Evolutionary conservation across 1,139 yeast species (phyloP).

Genomic region (Sugiyamaella pinicola): DNA sequence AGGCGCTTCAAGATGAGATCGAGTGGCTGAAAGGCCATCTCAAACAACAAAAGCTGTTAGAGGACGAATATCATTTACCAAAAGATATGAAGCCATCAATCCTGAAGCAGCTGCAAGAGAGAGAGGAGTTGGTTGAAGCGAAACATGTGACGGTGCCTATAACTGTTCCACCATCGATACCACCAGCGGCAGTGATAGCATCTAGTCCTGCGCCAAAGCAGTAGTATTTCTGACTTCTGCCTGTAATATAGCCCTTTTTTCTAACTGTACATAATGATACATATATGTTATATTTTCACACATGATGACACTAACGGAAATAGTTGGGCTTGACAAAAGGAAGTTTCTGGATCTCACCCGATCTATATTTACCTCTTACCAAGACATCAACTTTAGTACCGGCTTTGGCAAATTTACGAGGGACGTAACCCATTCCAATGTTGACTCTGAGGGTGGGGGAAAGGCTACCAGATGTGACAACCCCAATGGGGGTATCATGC

Average conservation of each 20-base stretch:
- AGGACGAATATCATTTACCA: constrained; percentile 54
- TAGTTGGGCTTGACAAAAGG: constrained; percentile 82
- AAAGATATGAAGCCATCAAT: constrained; percentile 51
- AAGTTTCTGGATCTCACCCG: constrained; percentile 72
- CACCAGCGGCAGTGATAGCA: constrained; percentile 4
- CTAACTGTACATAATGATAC: not conserved
- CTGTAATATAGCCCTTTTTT: too few species aligned
- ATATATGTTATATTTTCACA: not conserved
- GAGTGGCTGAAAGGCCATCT: constrained; percentile 58
- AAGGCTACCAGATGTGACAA: constrained; percentile 85
- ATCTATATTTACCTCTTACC: constrained; percentile 80
- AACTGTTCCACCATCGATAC: constrained; percentile 4
- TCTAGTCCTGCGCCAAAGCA: not conserved
- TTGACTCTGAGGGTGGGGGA: constrained; percentile 80
- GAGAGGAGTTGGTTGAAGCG: not conserved
- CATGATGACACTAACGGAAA: constrained; percentile 47
- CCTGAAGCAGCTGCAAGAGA: constrained; percentile 37
- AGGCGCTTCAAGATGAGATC: constrained; percentile 68
- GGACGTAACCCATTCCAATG: constrained; percentile 88
- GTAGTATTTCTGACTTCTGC: too few species aligned
- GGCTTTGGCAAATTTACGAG: constrained; percentile 69
- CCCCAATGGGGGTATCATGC: constrained; percentile 62
- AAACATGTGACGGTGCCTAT: constrained; percentile 1
- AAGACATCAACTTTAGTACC: constrained; percentile 77
- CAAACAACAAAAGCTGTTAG: constrained; percentile 46